phyloP scores from a whole-genome alignment of 495 filamentous ascomycete genomes.

The Penicillium canariense region DNA sequence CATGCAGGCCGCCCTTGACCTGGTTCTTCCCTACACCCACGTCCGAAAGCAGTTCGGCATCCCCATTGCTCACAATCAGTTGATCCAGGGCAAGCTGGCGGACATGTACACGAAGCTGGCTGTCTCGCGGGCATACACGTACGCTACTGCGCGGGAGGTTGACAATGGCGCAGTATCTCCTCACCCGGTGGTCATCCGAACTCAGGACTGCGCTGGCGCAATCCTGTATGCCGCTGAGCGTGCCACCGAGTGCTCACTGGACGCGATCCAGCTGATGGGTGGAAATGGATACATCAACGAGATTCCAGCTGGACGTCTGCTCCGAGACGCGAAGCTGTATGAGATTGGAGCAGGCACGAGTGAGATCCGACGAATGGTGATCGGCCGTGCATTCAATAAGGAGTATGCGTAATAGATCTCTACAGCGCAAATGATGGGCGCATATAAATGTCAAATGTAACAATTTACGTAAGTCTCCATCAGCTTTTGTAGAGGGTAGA shows the following conservation, averaged over 20 bases:
- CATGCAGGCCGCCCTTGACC: slow-evolving; percentile 89
- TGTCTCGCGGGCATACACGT: slow-evolving; percentile 77
- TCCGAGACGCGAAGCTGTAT: slow-evolving; percentile 88
- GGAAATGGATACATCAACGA: slow-evolving; percentile 97
- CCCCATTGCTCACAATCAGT: slow-evolving; percentile 89
- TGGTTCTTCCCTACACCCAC: slow-evolving; percentile 87
- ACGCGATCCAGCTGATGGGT: slow-evolving; percentile 91
- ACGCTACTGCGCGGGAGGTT: slow-evolving; percentile 68
- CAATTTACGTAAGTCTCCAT: too few relatives aligned
- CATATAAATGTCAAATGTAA: too few relatives aligned
- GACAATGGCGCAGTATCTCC: slow-evolving; percentile 60
- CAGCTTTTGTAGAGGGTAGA: too few relatives aligned
- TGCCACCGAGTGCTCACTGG: slow-evolving; percentile 83
- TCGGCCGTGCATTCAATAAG: slow-evolving; percentile 91
- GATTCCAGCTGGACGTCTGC: slow-evolving; percentile 79
- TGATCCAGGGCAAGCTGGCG: slow-evolving; percentile 89
- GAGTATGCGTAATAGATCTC: too few relatives aligned
- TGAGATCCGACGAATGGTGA: slow-evolving; percentile 90
- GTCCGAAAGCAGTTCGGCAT: slow-evolving; percentile 81
- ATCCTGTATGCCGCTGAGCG: slow-evolving; percentile 94
- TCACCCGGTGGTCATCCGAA: slow-evolving; percentile 53
- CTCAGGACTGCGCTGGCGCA: slow-evolving; percentile 91
- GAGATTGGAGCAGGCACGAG: slow-evolving; percentile 97
- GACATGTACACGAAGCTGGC: slow-evolving; percentile 96
- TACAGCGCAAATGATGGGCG: too few relatives aligned